Conservation (phyloP, 441 rosid species). For the Melastoma candidum region DNA sequence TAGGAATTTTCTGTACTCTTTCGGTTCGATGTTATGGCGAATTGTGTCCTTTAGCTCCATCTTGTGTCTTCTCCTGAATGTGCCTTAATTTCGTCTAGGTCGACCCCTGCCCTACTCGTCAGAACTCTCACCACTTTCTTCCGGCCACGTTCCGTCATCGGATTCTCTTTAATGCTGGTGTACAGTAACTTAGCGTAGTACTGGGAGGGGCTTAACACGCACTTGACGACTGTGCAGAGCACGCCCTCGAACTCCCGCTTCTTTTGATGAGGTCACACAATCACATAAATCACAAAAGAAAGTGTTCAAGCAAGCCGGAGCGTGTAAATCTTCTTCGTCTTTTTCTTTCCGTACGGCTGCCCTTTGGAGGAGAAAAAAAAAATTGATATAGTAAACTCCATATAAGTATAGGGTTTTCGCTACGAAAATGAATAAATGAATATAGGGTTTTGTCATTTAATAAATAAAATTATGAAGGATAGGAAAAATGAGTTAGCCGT, state of each 20-base stretch:
- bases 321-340: too few species aligned
- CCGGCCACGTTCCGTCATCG: constrained; percentile 15
- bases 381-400: too few species aligned
- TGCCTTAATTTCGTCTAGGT: constrained; percentile 35
- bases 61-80: constrained; percentile 30
- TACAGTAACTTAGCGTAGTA: constrained; percentile 43
- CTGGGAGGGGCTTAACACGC: constrained; percentile 33
- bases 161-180: constrained; percentile 25
- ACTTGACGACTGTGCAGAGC: constrained; percentile 33
- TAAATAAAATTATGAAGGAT: too few species aligned
- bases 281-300: too few species aligned
- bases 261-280: too few species aligned
- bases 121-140: constrained; percentile 26
- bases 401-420: too few species aligned
- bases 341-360: too few species aligned
- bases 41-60: constrained; percentile 37
- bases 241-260: constrained; percentile 31
- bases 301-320: too few species aligned
- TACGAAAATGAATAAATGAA: too few species aligned
- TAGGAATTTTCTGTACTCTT: constrained; percentile 48
- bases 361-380: too few species aligned
- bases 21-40: constrained; percentile 23
- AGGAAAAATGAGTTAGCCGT: too few species aligned
- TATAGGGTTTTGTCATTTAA: too few species aligned
- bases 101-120: constrained; percentile 43